These are phyloP conservation scores for Melaleuca quinquenervia DNA, from an alignment of 345 rosid species.

Conservation along the genomic window DNA sequence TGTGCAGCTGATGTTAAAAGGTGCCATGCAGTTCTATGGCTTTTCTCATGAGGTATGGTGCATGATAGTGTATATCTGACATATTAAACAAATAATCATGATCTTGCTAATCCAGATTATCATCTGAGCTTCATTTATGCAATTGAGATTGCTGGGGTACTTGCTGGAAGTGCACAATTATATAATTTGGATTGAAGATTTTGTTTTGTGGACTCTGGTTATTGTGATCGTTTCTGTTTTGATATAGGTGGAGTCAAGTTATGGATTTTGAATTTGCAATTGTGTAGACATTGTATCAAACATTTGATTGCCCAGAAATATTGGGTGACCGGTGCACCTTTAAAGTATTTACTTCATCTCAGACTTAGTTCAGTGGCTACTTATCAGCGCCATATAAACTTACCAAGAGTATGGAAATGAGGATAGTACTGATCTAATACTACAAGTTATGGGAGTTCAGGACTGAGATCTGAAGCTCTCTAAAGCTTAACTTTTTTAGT, in stretches of 20 bases:
- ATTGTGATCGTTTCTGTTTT: not conserved
- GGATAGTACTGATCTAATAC: not conserved
- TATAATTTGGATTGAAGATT: not conserved
- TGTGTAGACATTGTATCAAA: not conserved
- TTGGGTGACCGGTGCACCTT: not conserved
- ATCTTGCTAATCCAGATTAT: not conserved
- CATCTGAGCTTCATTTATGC: not conserved
- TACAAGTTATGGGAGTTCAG: not conserved
- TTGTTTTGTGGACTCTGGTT: not conserved
- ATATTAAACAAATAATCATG: not conserved
- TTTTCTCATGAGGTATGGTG: slow-evolving; percentile 83
- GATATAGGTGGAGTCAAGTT: not conserved
- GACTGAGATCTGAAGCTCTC: not conserved
- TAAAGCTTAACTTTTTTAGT: not conserved
- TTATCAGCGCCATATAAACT: not conserved
- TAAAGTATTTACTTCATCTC: not conserved
- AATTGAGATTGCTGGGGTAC: not conserved
- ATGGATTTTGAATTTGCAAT: not conserved
- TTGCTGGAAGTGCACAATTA: not conserved
- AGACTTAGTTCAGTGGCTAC: not conserved
- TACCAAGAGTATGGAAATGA: not conserved
- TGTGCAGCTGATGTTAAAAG: slow-evolving; percentile 77
- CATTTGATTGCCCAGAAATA: not conserved
- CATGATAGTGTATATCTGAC: not conserved
- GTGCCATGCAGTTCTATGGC: slow-evolving; percentile 78